Conservation (phyloP, 164 flowering plant genomes). For the Taxillus chinensis region DNA sequence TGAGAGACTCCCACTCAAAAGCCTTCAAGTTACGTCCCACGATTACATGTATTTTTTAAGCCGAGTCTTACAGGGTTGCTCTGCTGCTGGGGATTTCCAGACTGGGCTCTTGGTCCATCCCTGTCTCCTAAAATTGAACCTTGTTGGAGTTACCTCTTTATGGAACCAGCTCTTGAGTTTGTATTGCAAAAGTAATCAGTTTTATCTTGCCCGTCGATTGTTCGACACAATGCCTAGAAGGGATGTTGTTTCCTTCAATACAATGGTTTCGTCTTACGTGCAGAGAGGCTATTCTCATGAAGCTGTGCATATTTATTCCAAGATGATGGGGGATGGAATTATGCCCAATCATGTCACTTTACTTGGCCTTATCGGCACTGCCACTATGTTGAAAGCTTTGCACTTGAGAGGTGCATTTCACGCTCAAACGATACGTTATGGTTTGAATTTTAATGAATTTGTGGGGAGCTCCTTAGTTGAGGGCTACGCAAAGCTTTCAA, state of each 20-base stretch:
- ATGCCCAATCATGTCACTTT: conserved; percentile 17
- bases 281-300: neutral
- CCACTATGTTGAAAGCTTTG: neutral
- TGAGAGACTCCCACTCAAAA: neutral
- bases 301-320: conserved; percentile 7
- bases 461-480: conserved; percentile 19
- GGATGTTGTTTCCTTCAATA: conserved; percentile 15
- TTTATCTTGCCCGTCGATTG: conserved; percentile 6
- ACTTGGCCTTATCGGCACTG: conserved; percentile 12
- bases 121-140: neutral
- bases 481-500: conserved; percentile 13
- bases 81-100: neutral
- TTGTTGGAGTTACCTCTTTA: neutral
- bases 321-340: conserved; percentile 9
- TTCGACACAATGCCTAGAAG: conserved; percentile 16
- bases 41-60: neutral
- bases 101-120: neutral
- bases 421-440: conserved; percentile 13
- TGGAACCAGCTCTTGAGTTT: conserved; percentile 1
- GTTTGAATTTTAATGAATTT: conserved; percentile 13
- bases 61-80: neutral
- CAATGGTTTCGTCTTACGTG: conserved; percentile 12
- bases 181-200: conserved; percentile 10
- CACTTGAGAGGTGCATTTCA: conserved; percentile 10
- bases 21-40: neutral